Conservation (phyloP, 2,329 filamentous ascomycete genomes). For the Rutstroemia sp. region DNA sequence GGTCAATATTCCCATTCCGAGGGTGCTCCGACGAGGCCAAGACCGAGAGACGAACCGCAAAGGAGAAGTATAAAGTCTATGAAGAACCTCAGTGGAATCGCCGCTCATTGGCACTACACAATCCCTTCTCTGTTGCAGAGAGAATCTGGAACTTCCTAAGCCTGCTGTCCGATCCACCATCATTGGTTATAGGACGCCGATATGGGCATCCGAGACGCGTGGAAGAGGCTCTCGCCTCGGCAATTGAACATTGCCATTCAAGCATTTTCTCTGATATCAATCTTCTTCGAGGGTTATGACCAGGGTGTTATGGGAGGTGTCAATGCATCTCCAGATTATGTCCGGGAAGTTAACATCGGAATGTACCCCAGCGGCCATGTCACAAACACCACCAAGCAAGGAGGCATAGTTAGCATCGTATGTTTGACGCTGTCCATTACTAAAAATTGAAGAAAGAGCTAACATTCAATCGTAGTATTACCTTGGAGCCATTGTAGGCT, state of each 20-base stretch:
- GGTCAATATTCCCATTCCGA: no score
- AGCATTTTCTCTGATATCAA: slow-evolving; percentile 15
- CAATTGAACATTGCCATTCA: not conserved
- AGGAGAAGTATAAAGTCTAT: no score
- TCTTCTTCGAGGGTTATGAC: slow-evolving; percentile 42
- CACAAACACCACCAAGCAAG: slow-evolving; percentile 26
- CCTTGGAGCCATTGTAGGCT: slow-evolving; percentile 25
- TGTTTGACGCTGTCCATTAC: not conserved
- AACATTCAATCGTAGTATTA: slow-evolving; percentile 23
- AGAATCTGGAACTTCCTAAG: no score
- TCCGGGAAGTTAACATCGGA: slow-evolving; percentile 36
- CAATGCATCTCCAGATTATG: slow-evolving; percentile 36
- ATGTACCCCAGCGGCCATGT: slow-evolving; percentile 16
- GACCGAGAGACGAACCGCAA: not conserved
- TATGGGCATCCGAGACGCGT: not conserved
- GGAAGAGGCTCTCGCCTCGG: not conserved
- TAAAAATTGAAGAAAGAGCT: not conserved
- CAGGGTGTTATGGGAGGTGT: slow-evolving; percentile 48
- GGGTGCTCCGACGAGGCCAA: not conserved
- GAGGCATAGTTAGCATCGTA: slow-evolving; percentile 19
- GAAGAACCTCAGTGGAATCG: no score
- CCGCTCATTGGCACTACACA: not conserved
- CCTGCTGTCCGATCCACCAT: no score
- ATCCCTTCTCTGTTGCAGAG: no score
- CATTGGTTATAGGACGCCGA: not conserved